Evolutionary conservation across 345 rosid species (phyloP).

Genomic region (Corchorus capsularis): DNA sequence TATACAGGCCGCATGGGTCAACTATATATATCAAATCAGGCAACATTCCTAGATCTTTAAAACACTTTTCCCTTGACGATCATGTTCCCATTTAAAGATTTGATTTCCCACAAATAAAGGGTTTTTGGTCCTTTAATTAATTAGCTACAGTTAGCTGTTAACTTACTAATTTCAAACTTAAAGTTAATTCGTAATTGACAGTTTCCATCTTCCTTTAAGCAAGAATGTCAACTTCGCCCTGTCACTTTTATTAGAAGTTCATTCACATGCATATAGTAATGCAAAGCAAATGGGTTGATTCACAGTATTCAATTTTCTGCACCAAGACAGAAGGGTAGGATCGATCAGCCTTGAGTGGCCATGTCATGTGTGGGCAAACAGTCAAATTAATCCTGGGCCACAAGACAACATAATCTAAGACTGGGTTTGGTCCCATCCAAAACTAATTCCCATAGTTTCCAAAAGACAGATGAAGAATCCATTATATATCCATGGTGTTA

Average conservation of each 20-base stretch:
- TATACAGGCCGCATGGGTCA: background rate
- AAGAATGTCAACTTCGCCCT: too few relatives aligned
- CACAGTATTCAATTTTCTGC: background rate
- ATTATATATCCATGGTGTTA: background rate
- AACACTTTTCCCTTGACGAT: conserved; percentile 13
- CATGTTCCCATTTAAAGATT: background rate
- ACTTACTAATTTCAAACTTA: too few relatives aligned
- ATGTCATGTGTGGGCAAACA: background rate
- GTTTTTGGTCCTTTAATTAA: too few relatives aligned
- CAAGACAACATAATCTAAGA: background rate
- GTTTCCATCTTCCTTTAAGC: background rate
- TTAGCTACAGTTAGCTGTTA: too few relatives aligned
- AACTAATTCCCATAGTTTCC: too few relatives aligned
- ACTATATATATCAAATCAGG: conserved; percentile 1
- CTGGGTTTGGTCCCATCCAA: background rate
- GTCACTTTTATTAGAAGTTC: background rate
- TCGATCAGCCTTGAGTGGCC: too few relatives aligned
- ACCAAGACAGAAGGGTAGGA: background rate
- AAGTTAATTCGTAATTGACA: too few relatives aligned
- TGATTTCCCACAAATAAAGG: too few relatives aligned
- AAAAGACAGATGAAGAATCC: background rate
- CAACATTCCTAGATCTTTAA: conserved; percentile 4
- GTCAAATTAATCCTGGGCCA: background rate
- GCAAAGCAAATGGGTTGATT: too few relatives aligned
- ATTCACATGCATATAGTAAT: too few relatives aligned